These are phyloP conservation scores for Pythium apleroticum DNA, from an alignment of 352 stramenopile genomes.

Conservation along the genomic window DNA sequence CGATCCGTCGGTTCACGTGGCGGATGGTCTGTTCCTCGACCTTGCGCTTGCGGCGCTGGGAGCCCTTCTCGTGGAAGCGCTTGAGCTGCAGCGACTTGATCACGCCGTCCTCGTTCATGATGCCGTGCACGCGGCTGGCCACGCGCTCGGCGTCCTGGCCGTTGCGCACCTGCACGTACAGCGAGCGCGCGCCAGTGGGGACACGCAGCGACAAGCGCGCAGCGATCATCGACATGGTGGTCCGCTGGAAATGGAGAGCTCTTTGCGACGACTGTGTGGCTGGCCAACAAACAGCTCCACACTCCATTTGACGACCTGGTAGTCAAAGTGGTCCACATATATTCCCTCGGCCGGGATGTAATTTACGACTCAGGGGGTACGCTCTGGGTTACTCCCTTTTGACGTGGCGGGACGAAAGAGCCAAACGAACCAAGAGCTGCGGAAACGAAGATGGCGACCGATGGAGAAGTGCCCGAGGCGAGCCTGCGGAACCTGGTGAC, in stretches of 20 bases:
- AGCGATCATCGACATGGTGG: conserved; percentile 27
- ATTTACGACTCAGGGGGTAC: conserved; percentile 3
- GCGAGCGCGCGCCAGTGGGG: conserved; percentile 30
- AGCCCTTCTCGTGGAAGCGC: conserved; percentile 84
- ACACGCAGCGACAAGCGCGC: conserved; percentile 13
- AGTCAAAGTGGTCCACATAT: conserved; percentile 9
- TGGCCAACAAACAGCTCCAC: neutral
- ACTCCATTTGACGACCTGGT: conserved; percentile 17
- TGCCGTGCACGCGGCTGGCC: conserved; percentile 57
- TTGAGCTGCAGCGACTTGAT: conserved; percentile 73
- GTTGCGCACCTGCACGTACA: conserved; percentile 59
- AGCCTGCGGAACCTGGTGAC: conserved; percentile 90
- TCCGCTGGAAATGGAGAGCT: neutral
- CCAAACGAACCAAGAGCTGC: neutral
- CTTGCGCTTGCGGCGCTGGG: conserved; percentile 81
- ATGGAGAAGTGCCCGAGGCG: conserved; percentile 77
- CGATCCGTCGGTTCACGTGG: conserved; percentile 76
- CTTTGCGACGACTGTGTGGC: conserved; percentile 3
- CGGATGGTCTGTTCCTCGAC: conserved; percentile 76
- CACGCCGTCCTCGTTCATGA: conserved; percentile 76
- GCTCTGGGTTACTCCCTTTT: conserved; percentile 2
- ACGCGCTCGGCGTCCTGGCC: conserved; percentile 51
- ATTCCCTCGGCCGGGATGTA: neutral
- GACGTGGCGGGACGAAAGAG: neutral
- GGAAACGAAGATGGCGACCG: conserved; percentile 12